phyloP scores from a whole-genome alignment of 2,329 filamentous ascomycete genomes.

The Pseudocercospora macadamiae region DNA sequence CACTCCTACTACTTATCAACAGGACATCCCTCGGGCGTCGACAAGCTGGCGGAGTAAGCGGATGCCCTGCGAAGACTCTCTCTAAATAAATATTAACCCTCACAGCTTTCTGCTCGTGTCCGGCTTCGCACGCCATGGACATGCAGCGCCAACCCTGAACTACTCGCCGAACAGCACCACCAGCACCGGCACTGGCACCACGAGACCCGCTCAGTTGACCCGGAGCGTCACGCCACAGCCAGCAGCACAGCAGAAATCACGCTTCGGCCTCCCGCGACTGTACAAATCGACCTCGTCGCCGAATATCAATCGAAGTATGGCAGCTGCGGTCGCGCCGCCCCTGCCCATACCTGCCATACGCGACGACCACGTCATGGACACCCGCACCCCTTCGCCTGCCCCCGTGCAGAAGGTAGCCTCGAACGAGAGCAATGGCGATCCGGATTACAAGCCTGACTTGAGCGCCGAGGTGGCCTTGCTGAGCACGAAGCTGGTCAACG shows the following conservation, averaged over 20 bases:
- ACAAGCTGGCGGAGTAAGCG: slow-evolving; percentile 24
- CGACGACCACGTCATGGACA: slow-evolving; percentile 43
- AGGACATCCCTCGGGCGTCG: not conserved
- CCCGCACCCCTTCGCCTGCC: slow-evolving; percentile 45
- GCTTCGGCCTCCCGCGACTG: slow-evolving; percentile 26
- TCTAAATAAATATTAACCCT: no score
- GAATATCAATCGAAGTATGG: slow-evolving; percentile 29
- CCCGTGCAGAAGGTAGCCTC: slow-evolving; percentile 19
- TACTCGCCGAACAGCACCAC: not conserved
- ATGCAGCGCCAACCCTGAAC: not conserved
- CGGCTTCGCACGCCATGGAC: slow-evolving; percentile 18
- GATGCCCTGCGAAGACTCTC: no score
- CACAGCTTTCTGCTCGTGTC: slow-evolving; percentile 20
- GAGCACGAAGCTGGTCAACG: slow-evolving; percentile 94
- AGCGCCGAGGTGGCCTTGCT: slow-evolving; percentile 82
- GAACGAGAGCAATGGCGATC: slow-evolving; percentile 27
- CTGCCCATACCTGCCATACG: slow-evolving; percentile 19
- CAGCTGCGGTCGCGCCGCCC: slow-evolving; percentile 24
- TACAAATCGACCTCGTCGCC: slow-evolving; percentile 29
- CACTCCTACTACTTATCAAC: not conserved
- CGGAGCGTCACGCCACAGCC: slow-evolving; percentile 9
- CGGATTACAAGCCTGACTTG: slow-evolving; percentile 58
- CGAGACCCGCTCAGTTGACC: slow-evolving; percentile 7
- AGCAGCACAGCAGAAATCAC: slow-evolving; percentile 12
- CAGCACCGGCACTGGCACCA: not conserved